Evolutionary conservation across 495 filamentous ascomycete species (phyloP).

Genomic region (Neurospora sublineolata): DNA sequence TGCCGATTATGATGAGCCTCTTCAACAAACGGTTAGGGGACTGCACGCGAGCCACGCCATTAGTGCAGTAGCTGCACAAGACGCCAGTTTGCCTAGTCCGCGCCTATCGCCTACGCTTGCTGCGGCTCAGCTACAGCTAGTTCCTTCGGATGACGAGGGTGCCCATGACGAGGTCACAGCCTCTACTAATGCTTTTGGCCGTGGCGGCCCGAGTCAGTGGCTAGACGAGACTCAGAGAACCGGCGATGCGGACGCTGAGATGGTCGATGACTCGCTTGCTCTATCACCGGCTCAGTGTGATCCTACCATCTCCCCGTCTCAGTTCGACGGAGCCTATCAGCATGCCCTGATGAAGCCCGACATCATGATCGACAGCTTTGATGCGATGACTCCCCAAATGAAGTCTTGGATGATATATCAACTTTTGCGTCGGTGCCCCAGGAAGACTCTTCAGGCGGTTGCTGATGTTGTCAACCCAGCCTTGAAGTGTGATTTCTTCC

Average conservation of each 20-base stretch:
- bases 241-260: constrained; percentile 14
- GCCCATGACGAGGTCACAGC: constrained; percentile 20
- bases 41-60: constrained; percentile 34
- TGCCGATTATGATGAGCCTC: constrained; percentile 32
- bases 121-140: constrained; percentile 49
- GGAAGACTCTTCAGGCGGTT: constrained; percentile 83
- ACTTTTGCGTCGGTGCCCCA: constrained; percentile 74
- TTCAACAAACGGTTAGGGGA: constrained; percentile 27
- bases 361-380: constrained; percentile 78
- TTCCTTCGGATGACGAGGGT: constrained; percentile 28
- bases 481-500: constrained; percentile 88
- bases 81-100: constrained; percentile 88
- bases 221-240: constrained; percentile 19
- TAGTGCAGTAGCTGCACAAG: constrained; percentile 59
- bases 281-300: background rate
- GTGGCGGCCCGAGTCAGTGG: constrained; percentile 11
- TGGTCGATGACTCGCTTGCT: constrained; percentile 2
- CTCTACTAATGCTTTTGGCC: constrained; percentile 2
- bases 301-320: constrained; percentile 5
- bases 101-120: constrained; percentile 86
- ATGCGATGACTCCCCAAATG: constrained; percentile 75
- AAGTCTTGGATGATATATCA: constrained; percentile 95
- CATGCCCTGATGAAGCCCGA: constrained; percentile 57
- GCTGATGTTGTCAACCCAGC: constrained; percentile 90
- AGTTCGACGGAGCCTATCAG: constrained; percentile 11